Conservation (phyloP, 441 rosid species). For the Adansonia grandidieri region DNA sequence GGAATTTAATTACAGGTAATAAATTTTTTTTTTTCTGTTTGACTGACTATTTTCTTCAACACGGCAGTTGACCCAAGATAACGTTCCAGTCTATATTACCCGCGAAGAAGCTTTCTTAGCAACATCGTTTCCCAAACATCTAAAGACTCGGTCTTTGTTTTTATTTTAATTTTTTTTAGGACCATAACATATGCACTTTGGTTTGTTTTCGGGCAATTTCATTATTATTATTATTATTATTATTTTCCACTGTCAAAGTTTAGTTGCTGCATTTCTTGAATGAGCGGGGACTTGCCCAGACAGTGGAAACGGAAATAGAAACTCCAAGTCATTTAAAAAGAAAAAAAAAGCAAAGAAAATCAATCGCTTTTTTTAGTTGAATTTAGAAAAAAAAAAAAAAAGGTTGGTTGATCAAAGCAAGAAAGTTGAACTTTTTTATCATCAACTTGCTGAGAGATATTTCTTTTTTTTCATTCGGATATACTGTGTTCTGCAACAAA, state of each 20-base stretch:
- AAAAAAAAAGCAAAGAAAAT: neutral
- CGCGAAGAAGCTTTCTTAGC: neutral
- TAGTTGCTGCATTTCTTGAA: no score
- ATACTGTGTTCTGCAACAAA: neutral
- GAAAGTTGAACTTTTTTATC: neutral
- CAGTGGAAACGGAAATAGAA: neutral
- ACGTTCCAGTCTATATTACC: neutral
- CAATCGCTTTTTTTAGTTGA: slow-evolving; percentile 4
- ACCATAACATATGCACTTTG: neutral
- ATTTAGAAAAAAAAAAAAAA: neutral
- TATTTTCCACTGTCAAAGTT: neutral
- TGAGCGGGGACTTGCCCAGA: neutral
- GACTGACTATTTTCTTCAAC: slow-evolving; percentile 24
- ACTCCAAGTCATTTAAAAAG: slow-evolving; percentile 11
- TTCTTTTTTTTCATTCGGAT: neutral
- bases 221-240: neutral
- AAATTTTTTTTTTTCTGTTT: neutral
- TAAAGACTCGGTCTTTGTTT: slow-evolving; percentile 8
- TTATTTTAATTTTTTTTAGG: neutral
- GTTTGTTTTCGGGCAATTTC: neutral
- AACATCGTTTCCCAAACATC: neutral
- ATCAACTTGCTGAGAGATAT: neutral
- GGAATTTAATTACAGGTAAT: neutral
- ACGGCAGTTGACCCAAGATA: slow-evolving; percentile 42
- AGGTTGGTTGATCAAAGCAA: slow-evolving; percentile 12